Evolutionary conservation across 2,329 filamentous ascomycete species (phyloP), one percentile per base, ranked within the genome.

Genomic region (Blumeriella jaapii): DNA sequence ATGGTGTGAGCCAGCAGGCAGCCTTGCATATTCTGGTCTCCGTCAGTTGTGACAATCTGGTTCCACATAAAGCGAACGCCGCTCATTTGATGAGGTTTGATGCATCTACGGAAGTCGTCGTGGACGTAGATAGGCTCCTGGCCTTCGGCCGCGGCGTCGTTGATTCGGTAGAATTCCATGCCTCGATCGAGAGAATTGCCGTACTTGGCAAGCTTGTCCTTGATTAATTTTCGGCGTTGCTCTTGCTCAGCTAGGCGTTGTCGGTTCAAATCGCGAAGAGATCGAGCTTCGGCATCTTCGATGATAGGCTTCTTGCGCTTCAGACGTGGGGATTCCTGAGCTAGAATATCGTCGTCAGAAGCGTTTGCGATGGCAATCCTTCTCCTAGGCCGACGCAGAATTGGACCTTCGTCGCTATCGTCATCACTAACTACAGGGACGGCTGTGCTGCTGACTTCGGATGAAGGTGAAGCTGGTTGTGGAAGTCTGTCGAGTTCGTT

Each of bases 61-160:
- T 85, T 77, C 85, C 87, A 95, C 64, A 95, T 71, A 57, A 94
- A 94, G 8, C 78, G 77, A 13, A 94, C 74, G 1, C 87, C 87
- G 1, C 74, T 66, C 29, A 93, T 65, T 52, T 95, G 87, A 56
- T 94, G 84, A 6, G 74, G 65, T 49, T 91, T 89, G 42, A 93
- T 82, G 5, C 61, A 63, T 6, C 49, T 51, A 1, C 72, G 78
- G 36, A 89, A 82, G 6, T 69, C 57, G 0, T 68, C 57, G 46
- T 82, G 67, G 32, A 93, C 59, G 42, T 73, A 78, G 17, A 85
- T 69, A 29, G 75, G 64, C 0, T 66, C 65, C 44, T 80, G 62
- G 10, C 70, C 59, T 2, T 77, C 69, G 13, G 65, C 59, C 51
- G 79, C 82, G 17, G 67, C 67, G 40, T 74, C 68, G 51, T 85